Evolutionary conservation across 352 stramenopile genomes (phyloP), one percentile per base, ranked within the genome.

Genomic region (Phytophthora litchii): DNA sequence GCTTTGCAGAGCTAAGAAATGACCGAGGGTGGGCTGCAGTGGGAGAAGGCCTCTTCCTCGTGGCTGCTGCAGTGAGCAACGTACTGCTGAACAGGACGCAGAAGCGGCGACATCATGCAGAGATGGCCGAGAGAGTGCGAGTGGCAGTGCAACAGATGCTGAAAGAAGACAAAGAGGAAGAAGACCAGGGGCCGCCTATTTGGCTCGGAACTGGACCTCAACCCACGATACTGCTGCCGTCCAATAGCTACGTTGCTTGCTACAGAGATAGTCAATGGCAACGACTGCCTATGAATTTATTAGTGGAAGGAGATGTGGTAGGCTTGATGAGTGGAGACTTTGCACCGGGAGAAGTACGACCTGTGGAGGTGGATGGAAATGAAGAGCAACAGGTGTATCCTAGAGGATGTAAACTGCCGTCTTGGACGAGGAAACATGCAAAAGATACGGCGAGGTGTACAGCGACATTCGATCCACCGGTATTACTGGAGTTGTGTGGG

Each of bases 251-350:
- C 53, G 75, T 90, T 14, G 80, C 84, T 13, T 93, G 83, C 64
- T 95, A 92, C 40, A 69, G 86, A 21, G 84, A 95, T 62, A 78
- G 45, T 43, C 76, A 91, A 48, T 95, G 86, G 86, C 82, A 92
- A 50, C 81, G 84, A 14, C 44, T 93, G 44, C 83, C 86, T 3
- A 93, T 90, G 81, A 95, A 94, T 58, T 64, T 95, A 29, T 60
- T 95, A 2, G 86, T 94, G 1, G 67, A 94, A 34, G 81, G 83
- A 19, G 86, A 95, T 36, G 60, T 95, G 9, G 69, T 95, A 12
- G 84, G 79, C 3, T 67, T 95, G 43, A 95, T 91, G 80, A 93
- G 81, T 56, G 86, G 86, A 16, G 86, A 95, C 57, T 75, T 91
- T 29, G 84, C 81, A 14, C 86, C 86, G 0, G 86, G 86, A 0